A percentile compares a stretch with the other conserved stretches of the same genome.
Evolutionary conservation across 1,139 yeast species (phyloP).

Genomic region (Candida glucosophila): DNA sequence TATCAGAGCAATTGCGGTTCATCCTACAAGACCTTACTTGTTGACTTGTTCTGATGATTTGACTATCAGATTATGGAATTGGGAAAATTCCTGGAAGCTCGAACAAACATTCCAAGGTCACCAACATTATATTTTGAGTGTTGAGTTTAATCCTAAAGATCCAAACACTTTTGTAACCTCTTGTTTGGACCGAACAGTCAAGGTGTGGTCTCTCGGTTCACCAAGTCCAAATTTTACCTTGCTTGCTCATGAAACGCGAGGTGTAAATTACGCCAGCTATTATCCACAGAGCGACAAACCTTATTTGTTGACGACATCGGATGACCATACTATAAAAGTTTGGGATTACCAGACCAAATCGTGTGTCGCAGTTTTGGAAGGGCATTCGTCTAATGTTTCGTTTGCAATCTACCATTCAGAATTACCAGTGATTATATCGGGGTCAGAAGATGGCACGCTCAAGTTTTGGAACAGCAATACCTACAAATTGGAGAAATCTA

Average conservation of each 20-base stretch:
- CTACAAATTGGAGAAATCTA: conserved; percentile 78
- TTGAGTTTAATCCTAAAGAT: conserved; percentile 94
- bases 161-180: conserved; percentile 97
- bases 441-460: conserved; percentile 76
- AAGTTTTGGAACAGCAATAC: conserved; percentile 77
- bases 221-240: conserved; percentile 87
- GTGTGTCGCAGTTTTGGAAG: conserved; percentile 88
- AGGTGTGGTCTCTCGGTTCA: conserved; percentile 92
- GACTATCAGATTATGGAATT: conserved; percentile 90
- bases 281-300: conserved; percentile 98
- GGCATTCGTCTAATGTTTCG: conserved; percentile 89
- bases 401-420: conserved; percentile 97
- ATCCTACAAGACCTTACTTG: conserved; percentile 84
- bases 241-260: conserved; percentile 84
- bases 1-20: conserved; percentile 86
- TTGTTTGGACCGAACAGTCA: conserved; percentile 90
- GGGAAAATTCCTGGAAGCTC: conserved; percentile 89
- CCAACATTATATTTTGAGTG: conserved; percentile 89
- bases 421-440: conserved; percentile 77
- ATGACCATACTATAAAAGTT: conserved; percentile 81
- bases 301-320: conserved; percentile 85
- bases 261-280: conserved; percentile 93
- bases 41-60: conserved; percentile 90
- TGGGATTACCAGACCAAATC: conserved; percentile 99
- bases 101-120: conserved; percentile 94